phyloP scores from a whole-genome alignment of 371 early-diverging fungal species.

The Syncephalastrum contaminatum region DNA sequence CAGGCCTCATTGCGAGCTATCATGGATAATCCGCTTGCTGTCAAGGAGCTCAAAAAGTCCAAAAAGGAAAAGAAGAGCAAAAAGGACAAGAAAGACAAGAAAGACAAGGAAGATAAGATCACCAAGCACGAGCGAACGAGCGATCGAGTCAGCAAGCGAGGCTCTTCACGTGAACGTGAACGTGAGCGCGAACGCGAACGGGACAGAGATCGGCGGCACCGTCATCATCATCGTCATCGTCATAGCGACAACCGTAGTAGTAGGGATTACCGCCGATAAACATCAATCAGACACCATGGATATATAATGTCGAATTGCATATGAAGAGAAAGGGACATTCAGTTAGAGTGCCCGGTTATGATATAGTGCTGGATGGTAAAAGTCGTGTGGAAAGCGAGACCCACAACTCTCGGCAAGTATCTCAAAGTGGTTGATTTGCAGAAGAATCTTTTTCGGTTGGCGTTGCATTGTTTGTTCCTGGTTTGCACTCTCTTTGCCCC shows the following conservation, averaged over 20 bases:
- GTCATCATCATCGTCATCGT: neutral
- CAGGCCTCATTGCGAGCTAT: slow-evolving; percentile 78
- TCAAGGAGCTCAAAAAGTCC: slow-evolving; percentile 56
- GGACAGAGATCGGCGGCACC: slow-evolving; percentile 2
- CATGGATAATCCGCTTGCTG: slow-evolving; percentile 71
- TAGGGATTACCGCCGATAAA: too few species aligned
- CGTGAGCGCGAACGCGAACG: slow-evolving; percentile 3
- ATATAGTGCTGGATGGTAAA: too few species aligned
- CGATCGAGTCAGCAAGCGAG: too few species aligned
- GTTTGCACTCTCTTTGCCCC: too few species aligned
- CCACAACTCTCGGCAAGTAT: too few species aligned
- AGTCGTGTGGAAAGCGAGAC: too few species aligned
- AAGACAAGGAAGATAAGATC: slow-evolving; percentile 1
- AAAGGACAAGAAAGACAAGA: slow-evolving; percentile 13
- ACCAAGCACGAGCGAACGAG: too few species aligned
- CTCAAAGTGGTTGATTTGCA: too few species aligned
- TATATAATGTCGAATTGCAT: slow-evolving; percentile 26
- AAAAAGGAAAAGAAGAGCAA: slow-evolving; percentile 51
- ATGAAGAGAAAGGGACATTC: neutral
- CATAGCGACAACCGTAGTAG: slow-evolving; percentile 1
- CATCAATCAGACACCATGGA: neutral
- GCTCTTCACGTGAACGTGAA: too few species aligned
- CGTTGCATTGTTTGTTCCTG: too few species aligned
- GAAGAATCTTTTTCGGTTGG: too few species aligned
- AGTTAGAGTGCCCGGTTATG: too few species aligned